A percentile compares a stretch with the other conserved stretches of the same genome.
These are phyloP conservation scores for Camillea tinctor DNA, from an alignment of 2,329 filamentous ascomycete species.

Conservation along the genomic window DNA sequence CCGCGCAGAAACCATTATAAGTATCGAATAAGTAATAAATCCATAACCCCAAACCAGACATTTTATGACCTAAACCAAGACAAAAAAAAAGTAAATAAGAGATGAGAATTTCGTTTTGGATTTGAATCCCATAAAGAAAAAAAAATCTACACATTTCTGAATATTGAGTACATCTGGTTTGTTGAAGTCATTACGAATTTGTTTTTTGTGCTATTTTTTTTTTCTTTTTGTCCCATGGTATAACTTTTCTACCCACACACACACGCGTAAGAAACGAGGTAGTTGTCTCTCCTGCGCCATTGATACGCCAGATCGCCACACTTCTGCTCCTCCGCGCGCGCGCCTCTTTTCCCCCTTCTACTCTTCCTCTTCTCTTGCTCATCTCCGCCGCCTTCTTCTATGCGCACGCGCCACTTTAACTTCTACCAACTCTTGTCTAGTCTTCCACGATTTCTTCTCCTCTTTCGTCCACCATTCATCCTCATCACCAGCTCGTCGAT, in stretches of 20 bases:
- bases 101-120: background rate
- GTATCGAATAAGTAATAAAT: no score
- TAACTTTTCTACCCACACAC: conserved; percentile 23
- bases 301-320: conserved; percentile 22
- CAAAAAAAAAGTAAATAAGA: no score
- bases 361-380: conserved; percentile 18
- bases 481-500: conserved; percentile 4
- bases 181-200: background rate
- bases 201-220: background rate
- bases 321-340: conserved; percentile 19
- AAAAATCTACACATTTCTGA: no score
- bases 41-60: no score
- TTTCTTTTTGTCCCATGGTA: conserved; percentile 25
- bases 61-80: no score
- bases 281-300: conserved; percentile 13
- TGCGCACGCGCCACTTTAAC: background rate
- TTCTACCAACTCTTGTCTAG: background rate
- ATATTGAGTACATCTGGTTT: background rate
- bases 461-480: conserved; percentile 2
- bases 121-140: background rate
- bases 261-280: conserved; percentile 17
- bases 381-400: conserved; percentile 10
- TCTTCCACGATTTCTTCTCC: background rate
- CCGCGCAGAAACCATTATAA: background rate
- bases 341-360: conserved; percentile 15